A percentile compares a stretch with the other conserved stretches of the same genome.
Conservation (phyloP, 73 alveolate genomes). For the Uronychia setigera region DNA sequence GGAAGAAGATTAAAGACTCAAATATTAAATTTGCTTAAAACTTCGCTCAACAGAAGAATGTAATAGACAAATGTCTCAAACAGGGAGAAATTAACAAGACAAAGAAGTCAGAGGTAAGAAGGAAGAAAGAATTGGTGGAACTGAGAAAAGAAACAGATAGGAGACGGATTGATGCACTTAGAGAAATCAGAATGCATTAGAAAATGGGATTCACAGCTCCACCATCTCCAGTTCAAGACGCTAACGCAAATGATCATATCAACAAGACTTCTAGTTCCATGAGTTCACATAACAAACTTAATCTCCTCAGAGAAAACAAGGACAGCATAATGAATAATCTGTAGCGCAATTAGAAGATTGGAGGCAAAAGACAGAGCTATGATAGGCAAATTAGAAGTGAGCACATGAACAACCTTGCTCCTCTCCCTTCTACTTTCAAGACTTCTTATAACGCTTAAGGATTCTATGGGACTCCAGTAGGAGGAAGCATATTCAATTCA, state of each 20-base stretch:
- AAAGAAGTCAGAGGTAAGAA: neutral
- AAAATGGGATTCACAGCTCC: neutral
- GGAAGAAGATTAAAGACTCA: slow-evolving; percentile 14
- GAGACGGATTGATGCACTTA: neutral
- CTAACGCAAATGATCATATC: neutral
- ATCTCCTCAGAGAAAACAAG: neutral
- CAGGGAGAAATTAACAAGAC: slow-evolving; percentile 16
- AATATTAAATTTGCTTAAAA: slow-evolving; percentile 10
- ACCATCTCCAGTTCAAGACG: neutral
- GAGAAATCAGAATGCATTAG: neutral
- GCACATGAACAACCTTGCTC: too few species aligned
- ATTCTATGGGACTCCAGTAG: too few species aligned
- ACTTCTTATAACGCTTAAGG: too few species aligned
- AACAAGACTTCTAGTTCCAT: neutral
- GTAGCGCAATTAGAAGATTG: neutral
- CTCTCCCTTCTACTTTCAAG: too few species aligned
- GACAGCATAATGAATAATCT: neutral
- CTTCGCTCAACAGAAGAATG: slow-evolving; percentile 15
- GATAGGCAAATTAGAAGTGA: too few species aligned
- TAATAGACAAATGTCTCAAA: slow-evolving; percentile 15
- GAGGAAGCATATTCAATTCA: too few species aligned
- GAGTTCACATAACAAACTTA: neutral
- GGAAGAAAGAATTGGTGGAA: neutral
- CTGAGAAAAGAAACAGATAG: neutral
- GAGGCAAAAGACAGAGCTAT: too few species aligned